These are phyloP conservation scores for Circinella minor DNA, from an alignment of 371 early-diverging fungal genomes.

Conservation along the genomic window DNA sequence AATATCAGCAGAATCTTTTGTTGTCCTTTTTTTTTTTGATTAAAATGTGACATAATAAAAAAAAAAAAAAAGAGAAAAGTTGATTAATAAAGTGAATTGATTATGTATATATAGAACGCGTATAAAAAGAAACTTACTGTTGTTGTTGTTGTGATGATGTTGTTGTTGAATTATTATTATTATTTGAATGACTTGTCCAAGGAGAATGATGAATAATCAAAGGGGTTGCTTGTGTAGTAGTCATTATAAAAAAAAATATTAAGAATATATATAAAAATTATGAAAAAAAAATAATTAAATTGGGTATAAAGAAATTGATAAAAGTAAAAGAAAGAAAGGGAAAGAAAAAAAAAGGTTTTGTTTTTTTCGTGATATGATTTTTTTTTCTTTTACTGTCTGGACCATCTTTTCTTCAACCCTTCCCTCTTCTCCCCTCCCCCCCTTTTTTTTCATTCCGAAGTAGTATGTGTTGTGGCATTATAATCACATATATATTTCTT, in stretches of 20 bases:
- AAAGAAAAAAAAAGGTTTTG: background rate
- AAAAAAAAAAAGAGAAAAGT: too few relatives aligned
- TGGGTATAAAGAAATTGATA: too few relatives aligned
- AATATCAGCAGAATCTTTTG: background rate
- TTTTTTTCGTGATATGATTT: background rate
- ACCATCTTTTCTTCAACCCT: too few relatives aligned
- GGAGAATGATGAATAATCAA: slow-evolving; percentile 8
- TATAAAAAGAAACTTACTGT: background rate
- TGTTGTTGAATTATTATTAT: background rate
- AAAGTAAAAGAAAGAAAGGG: background rate
- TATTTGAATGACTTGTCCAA: background rate
- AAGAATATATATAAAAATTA: background rate
- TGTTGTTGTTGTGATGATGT: background rate
- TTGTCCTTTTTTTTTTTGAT: background rate
- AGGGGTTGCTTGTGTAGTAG: slow-evolving; percentile 3
- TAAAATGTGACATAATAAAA: too few relatives aligned
- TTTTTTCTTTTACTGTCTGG: background rate
- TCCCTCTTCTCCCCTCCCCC: background rate
- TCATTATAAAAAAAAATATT: background rate
- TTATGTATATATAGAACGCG: too few relatives aligned
- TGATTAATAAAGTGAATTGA: too few relatives aligned
- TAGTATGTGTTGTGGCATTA: background rate
- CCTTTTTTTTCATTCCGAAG: background rate
- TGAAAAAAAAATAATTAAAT: background rate
- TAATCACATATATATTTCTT: background rate